These are phyloP conservation scores for Paraphaeosphaeria minitans DNA, from an alignment of 2,329 filamentous ascomycete species.

Conservation along the genomic window DNA sequence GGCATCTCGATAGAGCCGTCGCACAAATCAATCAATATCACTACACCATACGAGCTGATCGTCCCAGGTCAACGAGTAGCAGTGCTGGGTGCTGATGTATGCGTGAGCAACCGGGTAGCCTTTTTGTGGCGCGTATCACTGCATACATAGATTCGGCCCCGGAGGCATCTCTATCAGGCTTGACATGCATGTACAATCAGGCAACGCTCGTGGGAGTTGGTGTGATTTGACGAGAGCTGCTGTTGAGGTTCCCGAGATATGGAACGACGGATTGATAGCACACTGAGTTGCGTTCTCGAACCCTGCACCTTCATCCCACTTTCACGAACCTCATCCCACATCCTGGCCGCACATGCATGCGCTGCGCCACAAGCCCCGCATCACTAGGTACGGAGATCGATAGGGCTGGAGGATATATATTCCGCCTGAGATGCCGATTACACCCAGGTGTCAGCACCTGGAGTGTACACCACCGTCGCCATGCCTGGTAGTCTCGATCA, in stretches of 20 bases:
- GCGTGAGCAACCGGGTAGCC: not conserved
- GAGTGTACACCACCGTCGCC: not conserved
- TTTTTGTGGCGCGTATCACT: not conserved
- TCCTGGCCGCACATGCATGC: not conserved
- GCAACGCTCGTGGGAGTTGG: too few species aligned
- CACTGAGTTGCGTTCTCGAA: not conserved
- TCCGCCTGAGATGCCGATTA: too few species aligned
- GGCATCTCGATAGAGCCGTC: too few species aligned
- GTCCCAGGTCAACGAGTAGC: not conserved
- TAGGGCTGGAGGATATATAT: too few species aligned
- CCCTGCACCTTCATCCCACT: too few species aligned
- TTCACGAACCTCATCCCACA: too few species aligned
- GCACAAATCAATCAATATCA: too few species aligned
- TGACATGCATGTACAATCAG: too few species aligned
- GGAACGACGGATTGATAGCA: not conserved
- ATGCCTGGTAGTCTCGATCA: conserved; percentile 1
- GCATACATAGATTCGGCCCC: not conserved
- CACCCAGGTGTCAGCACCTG: too few species aligned
- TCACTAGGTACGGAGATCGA: not conserved
- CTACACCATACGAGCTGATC: not conserved
- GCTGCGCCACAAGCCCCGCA: not conserved
- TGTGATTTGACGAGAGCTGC: too few species aligned
- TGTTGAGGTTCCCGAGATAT: not conserved
- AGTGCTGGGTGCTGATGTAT: not conserved
- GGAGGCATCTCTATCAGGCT: too few species aligned